These are phyloP conservation scores for Heterobasidion parviporum DNA, from an alignment of 1,284 basidiomycete genomes.

Conservation along the genomic window DNA sequence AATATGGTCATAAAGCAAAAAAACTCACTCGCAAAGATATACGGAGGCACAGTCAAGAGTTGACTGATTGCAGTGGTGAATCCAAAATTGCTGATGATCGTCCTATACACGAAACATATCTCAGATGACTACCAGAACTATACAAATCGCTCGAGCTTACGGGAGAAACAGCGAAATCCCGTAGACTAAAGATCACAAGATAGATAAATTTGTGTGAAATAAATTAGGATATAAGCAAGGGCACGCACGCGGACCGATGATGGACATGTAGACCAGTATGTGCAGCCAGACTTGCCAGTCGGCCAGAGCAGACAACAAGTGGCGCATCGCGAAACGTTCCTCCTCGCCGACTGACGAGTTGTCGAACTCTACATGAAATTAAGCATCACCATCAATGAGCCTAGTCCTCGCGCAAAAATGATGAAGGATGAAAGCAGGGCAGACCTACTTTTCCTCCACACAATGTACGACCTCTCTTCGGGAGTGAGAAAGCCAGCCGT, in stretches of 20 bases:
- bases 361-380: slow-evolving; percentile 39
- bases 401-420: background rate
- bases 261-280: slow-evolving; percentile 52
- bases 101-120: slow-evolving; percentile 25
- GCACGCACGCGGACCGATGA: slow-evolving; percentile 42
- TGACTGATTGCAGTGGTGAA: slow-evolving; percentile 50
- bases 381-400: background rate
- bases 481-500: slow-evolving; percentile 51
- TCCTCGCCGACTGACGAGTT: slow-evolving; percentile 61
- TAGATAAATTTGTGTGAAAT: slow-evolving; percentile 17
- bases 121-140: background rate
- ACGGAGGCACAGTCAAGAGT: slow-evolving; percentile 64
- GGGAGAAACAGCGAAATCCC: slow-evolving; percentile 63
- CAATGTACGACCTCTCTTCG: slow-evolving; percentile 49
- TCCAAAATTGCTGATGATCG: slow-evolving; percentile 61
- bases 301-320: slow-evolving; percentile 42
- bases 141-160: slow-evolving; percentile 25
- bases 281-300: slow-evolving; percentile 67
- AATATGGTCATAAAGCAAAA: background rate
- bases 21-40: slow-evolving; percentile 48
- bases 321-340: slow-evolving; percentile 44
- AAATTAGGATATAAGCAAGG: background rate
- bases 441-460: slow-evolving; percentile 52
- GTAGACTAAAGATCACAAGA: slow-evolving; percentile 22
- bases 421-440: background rate